Conservation (phyloP, 1,139 yeast species). For the Kodamaea arcana region DNA sequence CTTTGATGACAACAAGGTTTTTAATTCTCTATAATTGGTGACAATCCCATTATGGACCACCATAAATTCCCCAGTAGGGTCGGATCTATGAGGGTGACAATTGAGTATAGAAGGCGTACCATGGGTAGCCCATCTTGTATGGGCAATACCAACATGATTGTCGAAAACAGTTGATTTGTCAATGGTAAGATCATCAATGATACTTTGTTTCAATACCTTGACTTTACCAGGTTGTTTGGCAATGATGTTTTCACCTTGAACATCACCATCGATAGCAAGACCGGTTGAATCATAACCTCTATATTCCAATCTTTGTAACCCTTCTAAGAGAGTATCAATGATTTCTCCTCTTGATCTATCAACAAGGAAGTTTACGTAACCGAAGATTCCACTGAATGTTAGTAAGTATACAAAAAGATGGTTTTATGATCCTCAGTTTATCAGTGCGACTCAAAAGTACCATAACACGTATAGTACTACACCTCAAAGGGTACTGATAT, state of each 20-base stretch:
- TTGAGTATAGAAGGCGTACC: constrained; percentile 84
- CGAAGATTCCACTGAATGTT: constrained; percentile 82
- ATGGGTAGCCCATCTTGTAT: constrained; percentile 99
- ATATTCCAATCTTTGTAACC: constrained; percentile 89
- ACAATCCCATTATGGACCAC: constrained; percentile 98
- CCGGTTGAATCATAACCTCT: constrained; percentile 99
- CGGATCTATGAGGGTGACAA: constrained; percentile 97
- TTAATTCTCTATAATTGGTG: constrained; percentile 89
- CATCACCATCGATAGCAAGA: constrained; percentile 89
- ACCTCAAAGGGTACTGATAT: no score
- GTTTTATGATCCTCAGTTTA: no score
- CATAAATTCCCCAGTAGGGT: constrained; percentile 73
- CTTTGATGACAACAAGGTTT: constrained; percentile 71
- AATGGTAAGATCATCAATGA: constrained; percentile 43
- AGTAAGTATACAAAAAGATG: constrained; percentile 11
- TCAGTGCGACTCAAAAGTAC: no score
- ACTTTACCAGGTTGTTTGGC: constrained; percentile 93
- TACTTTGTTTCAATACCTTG: constrained; percentile 67
- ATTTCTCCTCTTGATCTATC: constrained; percentile 92
- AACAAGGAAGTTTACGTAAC: constrained; percentile 92
- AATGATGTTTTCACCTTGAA: constrained; percentile 57
- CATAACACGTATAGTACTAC: no score
- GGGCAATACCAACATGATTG: constrained; percentile 95
- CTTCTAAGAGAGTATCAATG: constrained; percentile 82
- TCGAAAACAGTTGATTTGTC: constrained; percentile 64